Percentiles rank a stretch among this genome's conserved stretches.
phyloP scores from a whole-genome alignment of 306 rosid species.

The Psophocarpus tetragonolobus region DNA sequence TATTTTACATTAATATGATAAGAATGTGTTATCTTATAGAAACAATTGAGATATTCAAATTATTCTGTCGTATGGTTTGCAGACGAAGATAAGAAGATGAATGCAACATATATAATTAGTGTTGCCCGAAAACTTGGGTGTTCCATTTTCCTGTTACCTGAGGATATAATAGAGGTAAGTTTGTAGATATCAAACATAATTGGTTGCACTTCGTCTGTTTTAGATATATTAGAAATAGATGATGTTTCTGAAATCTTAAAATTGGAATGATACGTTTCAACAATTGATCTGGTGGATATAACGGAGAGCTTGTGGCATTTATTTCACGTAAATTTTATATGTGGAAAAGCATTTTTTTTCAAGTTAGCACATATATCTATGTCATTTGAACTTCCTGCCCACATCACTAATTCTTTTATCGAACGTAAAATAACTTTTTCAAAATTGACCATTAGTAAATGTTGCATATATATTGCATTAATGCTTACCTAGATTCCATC shows the following conservation, averaged over 20 bases:
- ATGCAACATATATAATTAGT: slow-evolving; percentile 95
- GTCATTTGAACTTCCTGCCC: background rate
- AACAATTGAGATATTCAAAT: slow-evolving; percentile 22
- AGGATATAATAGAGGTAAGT: slow-evolving; percentile 88
- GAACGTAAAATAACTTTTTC: background rate
- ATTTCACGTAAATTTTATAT: background rate
- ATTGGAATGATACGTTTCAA: background rate
- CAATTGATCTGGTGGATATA: slow-evolving; percentile 8
- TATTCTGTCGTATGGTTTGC: slow-evolving; percentile 39
- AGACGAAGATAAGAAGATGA: slow-evolving; percentile 98
- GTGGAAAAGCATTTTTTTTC: background rate
- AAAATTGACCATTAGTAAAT: background rate
- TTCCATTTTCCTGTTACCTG: slow-evolving; percentile 96
- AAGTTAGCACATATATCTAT: background rate
- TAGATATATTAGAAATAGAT: background rate
- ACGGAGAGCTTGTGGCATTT: background rate
- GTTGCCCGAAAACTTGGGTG: slow-evolving; percentile 98
- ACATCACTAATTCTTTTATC: background rate
- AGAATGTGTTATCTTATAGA: slow-evolving; percentile 1
- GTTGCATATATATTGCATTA: background rate
- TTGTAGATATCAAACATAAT: background rate
- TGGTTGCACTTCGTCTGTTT: background rate
- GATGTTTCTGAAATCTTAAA: background rate
- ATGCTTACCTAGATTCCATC: slow-evolving; percentile 2
- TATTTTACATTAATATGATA: slow-evolving; percentile 21